Evolutionary conservation across 805 yeast genomes (phyloP).

Genomic region (Saturnispora diversa): DNA sequence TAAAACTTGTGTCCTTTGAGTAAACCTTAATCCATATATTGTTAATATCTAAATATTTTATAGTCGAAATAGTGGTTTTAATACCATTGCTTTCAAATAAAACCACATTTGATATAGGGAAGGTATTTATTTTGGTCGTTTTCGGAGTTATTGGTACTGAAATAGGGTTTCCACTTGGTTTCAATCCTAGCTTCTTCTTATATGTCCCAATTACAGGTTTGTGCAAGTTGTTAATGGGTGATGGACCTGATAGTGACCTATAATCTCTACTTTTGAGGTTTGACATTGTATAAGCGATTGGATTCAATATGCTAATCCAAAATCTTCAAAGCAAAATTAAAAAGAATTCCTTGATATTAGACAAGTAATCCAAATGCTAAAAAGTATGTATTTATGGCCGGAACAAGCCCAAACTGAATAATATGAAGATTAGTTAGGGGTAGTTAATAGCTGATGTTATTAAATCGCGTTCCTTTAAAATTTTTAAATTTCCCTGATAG

Average conservation of each 20-base stretch:
- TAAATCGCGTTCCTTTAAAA: too few species aligned
- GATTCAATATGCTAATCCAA: background rate
- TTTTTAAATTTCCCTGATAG: too few species aligned
- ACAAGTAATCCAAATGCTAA: too few species aligned
- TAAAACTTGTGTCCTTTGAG: background rate
- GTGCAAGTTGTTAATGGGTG: conserved; percentile 1
- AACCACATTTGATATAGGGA: background rate
- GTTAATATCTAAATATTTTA: background rate
- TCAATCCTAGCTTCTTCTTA: background rate
- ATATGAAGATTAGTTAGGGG: too few species aligned
- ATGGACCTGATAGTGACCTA: background rate
- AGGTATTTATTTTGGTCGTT: background rate
- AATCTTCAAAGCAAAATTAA: too few species aligned
- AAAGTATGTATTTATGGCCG: too few species aligned
- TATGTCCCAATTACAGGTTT: background rate
- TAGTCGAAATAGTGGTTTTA: background rate
- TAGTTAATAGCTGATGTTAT: too few species aligned
- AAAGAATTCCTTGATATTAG: too few species aligned
- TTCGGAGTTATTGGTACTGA: background rate
- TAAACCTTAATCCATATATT: background rate
- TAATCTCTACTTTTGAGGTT: conserved; percentile 1
- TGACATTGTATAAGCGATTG: background rate
- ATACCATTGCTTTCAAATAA: background rate
- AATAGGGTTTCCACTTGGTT: background rate
- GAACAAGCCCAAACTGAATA: too few species aligned